Conservation (phyloP, 2,329 filamentous ascomycete species). For the Aspergillus brasiliensis region DNA sequence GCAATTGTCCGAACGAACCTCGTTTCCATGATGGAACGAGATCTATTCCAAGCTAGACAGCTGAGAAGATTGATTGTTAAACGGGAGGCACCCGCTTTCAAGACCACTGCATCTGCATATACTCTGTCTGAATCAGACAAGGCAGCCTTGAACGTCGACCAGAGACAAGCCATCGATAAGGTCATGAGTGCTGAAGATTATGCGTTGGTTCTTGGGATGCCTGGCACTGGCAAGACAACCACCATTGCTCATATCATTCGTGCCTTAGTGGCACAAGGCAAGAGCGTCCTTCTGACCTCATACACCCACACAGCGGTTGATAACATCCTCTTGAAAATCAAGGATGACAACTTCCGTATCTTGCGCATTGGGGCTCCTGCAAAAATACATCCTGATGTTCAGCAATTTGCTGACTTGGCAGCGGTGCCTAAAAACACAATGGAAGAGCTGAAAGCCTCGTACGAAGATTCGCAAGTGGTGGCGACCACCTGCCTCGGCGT, state of each 20-base stretch:
- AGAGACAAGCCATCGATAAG: slow-evolving; percentile 83
- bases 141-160: slow-evolving; percentile 79
- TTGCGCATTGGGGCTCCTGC: slow-evolving; percentile 81
- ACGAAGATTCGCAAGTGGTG: slow-evolving; percentile 84
- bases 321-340: slow-evolving; percentile 94
- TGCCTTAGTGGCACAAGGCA: slow-evolving; percentile 81
- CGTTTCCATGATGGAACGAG: slow-evolving; percentile 85
- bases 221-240: slow-evolving; percentile 95
- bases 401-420: slow-evolving; percentile 79
- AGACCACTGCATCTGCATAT: slow-evolving; percentile 64
- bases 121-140: slow-evolving; percentile 57
- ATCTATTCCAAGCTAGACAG: slow-evolving; percentile 68
- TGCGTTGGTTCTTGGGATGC: slow-evolving; percentile 96
- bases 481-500: slow-evolving; percentile 94
- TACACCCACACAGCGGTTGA: slow-evolving; percentile 98
- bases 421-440: slow-evolving; percentile 72
- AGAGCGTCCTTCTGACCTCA: slow-evolving; percentile 88
- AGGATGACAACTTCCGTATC: slow-evolving; percentile 73
- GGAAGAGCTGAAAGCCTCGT: slow-evolving; percentile 79
- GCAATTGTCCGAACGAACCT: slow-evolving; percentile 92
- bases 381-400: slow-evolving; percentile 86
- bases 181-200: slow-evolving; percentile 96
- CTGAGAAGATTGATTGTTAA: slow-evolving; percentile 82
- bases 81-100: slow-evolving; percentile 72
- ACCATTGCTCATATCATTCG: slow-evolving; percentile 97